These are phyloP conservation scores for Agroathelia rolfsii DNA, from an alignment of 1,284 basidiomycete species.

Conservation along the genomic window DNA sequence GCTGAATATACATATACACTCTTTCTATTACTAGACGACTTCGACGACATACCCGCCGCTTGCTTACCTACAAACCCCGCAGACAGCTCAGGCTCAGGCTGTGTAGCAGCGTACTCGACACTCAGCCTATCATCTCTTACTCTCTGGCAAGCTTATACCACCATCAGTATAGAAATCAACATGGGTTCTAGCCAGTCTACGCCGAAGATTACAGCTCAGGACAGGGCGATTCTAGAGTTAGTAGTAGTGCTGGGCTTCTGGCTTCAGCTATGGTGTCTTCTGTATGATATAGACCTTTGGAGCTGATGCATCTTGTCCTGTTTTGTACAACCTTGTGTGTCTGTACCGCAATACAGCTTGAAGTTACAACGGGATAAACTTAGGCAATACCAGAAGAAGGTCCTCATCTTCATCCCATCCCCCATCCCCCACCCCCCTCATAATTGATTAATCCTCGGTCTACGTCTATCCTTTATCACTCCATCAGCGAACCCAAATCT, in stretches of 20 bases:
- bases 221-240: slow-evolving; percentile 90
- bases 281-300: too few species aligned
- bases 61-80: neutral
- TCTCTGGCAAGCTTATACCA: neutral
- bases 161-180: neutral
- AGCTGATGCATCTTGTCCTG: slow-evolving; percentile 7
- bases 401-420: too few species aligned
- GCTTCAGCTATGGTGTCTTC: too few species aligned
- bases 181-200: slow-evolving; percentile 73
- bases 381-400: slow-evolving; percentile 91
- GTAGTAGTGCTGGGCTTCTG: too few species aligned
- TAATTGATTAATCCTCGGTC: neutral
- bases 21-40: slow-evolving; percentile 9
- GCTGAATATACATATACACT: slow-evolving; percentile 20
- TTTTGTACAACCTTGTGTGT: slow-evolving; percentile 15
- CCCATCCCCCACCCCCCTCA: too few species aligned
- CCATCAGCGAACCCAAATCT: too few species aligned
- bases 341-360: slow-evolving; percentile 44
- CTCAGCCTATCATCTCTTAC: neutral
- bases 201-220: slow-evolving; percentile 88
- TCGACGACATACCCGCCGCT: neutral
- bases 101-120: too few species aligned
- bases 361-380: slow-evolving; percentile 95
- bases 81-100: neutral
- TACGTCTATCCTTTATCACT: too few species aligned